A percentile compares a stretch with the other conserved stretches of the same genome.
Evolutionary conservation across 1,284 basidiomycete species (phyloP).

Genomic region (Mycosarcoma maydis): DNA sequence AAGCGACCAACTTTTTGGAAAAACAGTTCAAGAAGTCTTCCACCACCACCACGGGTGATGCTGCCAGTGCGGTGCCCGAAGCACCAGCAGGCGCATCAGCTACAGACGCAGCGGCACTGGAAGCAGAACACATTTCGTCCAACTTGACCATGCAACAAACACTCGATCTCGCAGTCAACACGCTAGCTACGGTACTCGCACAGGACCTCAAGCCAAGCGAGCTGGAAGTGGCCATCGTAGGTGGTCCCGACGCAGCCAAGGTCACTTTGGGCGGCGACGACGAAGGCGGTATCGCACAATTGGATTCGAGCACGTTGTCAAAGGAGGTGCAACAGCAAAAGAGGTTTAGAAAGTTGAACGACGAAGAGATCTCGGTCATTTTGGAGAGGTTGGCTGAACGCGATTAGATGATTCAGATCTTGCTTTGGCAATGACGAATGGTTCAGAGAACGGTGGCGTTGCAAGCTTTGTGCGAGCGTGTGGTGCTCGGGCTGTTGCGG

Average conservation of each 20-base stretch:
- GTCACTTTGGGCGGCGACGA: conserved; percentile 7
- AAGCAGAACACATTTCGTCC: conserved; percentile 46
- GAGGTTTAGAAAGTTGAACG: conserved; percentile 58
- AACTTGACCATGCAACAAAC: conserved; percentile 55
- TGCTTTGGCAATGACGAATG: not conserved
- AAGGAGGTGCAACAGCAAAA: conserved; percentile 47
- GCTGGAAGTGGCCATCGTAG: conserved; percentile 71
- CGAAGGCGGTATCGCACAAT: conserved; percentile 5
- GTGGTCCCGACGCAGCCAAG: conserved; percentile 49
- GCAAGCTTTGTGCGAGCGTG: not conserved
- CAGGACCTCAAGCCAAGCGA: conserved; percentile 86
- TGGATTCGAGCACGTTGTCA: conserved; percentile 28
- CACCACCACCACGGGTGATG: conserved; percentile 13
- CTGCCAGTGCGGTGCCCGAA: not conserved
- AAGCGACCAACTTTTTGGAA: conserved; percentile 94
- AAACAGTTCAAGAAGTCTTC: conserved; percentile 96
- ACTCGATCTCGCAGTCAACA: conserved; percentile 88
- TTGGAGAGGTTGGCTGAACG: conserved; percentile 64
- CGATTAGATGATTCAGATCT: conserved; percentile 33
- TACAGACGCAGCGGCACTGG: conserved; percentile 52
- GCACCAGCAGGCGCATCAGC: conserved; percentile 15
- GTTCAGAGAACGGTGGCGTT: not conserved
- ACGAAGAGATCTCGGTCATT: conserved; percentile 57
- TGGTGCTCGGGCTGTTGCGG: too few relatives aligned
- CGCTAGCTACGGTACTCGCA: conserved; percentile 88